Percentiles rank a stretch among this genome's conserved stretches.
These are phyloP conservation scores for Quercus agrifolia DNA, from an alignment of 306 rosid species.

Conservation along the genomic window DNA sequence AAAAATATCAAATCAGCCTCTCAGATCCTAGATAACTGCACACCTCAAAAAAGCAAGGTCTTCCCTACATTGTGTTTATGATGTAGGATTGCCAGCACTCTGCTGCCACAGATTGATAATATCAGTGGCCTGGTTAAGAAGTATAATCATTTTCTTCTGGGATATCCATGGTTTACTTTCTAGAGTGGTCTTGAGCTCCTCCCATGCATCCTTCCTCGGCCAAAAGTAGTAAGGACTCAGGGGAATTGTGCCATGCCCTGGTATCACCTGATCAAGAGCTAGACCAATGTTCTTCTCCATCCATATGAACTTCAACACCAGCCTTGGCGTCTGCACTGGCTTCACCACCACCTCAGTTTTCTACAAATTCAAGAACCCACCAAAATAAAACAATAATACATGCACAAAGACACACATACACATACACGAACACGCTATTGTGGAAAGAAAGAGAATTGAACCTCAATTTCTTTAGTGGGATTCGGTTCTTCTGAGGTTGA, in stretches of 20 bases:
- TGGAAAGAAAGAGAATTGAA: not conserved
- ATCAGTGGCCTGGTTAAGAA: conserved; percentile 95
- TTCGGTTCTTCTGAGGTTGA: not conserved
- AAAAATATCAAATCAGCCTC: too few species aligned
- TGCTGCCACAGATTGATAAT: conserved; percentile 97
- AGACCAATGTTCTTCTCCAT: conserved; percentile 94
- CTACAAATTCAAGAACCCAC: conserved; percentile 25
- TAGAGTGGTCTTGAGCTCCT: conserved; percentile 84
- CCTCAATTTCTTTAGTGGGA: not conserved
- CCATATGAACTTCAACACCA: conserved; percentile 86
- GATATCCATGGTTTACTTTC: conserved; percentile 97
- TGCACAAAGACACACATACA: too few species aligned
- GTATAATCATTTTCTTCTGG: conserved; percentile 93
- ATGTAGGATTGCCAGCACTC: conserved; percentile 70
- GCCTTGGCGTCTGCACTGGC: conserved; percentile 64
- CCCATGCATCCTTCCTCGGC: conserved; percentile 98
- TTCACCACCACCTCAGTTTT: conserved; percentile 85
- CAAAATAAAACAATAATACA: too few species aligned
- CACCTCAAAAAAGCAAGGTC: not conserved
- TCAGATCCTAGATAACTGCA: too few species aligned
- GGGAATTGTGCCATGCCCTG: conserved; percentile 81
- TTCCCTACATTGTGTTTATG: not conserved
- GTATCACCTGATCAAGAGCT: conserved; percentile 77
- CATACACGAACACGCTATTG: not conserved
- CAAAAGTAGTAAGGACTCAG: conserved; percentile 94